Evolutionary conservation across 805 yeast genomes (phyloP), one percentile per base, ranked within the genome.

Genomic region (Myxozyma mucilagina): DNA sequence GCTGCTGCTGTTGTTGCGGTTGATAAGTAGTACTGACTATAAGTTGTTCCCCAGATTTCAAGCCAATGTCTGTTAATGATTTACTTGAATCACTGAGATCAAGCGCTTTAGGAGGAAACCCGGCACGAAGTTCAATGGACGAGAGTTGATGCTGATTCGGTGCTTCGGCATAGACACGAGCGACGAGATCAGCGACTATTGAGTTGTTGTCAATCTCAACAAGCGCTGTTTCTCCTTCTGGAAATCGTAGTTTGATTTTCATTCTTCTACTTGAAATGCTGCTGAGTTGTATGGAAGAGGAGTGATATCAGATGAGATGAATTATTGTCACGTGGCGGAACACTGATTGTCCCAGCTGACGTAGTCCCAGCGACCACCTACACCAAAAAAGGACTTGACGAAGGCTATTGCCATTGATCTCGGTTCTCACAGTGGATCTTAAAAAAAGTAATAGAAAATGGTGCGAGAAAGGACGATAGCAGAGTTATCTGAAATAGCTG

Each of bases 61-160:
- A 74, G 0, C 86, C 86, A 6, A 79, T 63, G 1, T 77, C 81
- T 1, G 64, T 69, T 11, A 84, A 63, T 10, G 68, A 59, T 8
- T 59, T 59, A 13, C 52, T 42, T 10, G 59, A 62, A 29, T 71
- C 71, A 4, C 63, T 60, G 7, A 78, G 60, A 31, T 75, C 76
- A 1, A 86, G 58, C 1, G 73, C 63, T 60, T 76, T 80, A 0
- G 89, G 89, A 0, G 92, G 93, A 68, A 80, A 87, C 1, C 92
- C 91, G 49, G 67, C 72, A 61, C 81, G n/a, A n/a, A n/a, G n/a
- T n/a, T n/a, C n/a, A n/a, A n/a, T n/a, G n/a, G n/a, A n/a, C n/a
- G n/a, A 80, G 56, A 56, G 29, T 43, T 60, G 44, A 2, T 9
- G 29, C 45, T 50, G 45, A 2, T 42, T 31, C 18, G 50, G 18